These are phyloP conservation scores for Tetraselmis striata DNA, from an alignment of 139 green algal species.

Conservation along the genomic window DNA sequence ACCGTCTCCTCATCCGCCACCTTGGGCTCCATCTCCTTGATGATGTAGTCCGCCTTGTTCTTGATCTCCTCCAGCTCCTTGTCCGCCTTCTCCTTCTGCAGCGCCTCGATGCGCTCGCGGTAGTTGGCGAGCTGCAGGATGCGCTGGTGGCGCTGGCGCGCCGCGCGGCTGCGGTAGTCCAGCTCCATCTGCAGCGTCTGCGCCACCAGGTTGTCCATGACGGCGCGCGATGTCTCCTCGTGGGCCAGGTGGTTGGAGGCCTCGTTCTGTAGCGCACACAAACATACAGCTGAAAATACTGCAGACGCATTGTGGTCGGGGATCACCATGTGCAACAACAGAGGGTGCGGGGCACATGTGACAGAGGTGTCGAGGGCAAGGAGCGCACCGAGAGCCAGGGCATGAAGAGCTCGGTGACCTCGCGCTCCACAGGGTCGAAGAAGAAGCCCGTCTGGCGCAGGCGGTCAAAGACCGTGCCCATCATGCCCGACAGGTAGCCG, in stretches of 20 bases:
- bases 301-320: too few relatives aligned
- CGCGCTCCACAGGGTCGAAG: conserved; percentile 71
- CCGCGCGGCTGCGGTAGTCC: background rate
- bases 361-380: too few relatives aligned
- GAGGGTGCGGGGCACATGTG: background rate
- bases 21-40: conserved; percentile 7
- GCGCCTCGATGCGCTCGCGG: background rate
- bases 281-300: background rate
- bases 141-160: background rate
- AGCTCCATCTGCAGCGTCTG: conserved; percentile 3
- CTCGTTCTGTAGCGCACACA: background rate
- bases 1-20: conserved; percentile 9
- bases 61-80: conserved; percentile 20
- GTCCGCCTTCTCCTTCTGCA: conserved; percentile 24
- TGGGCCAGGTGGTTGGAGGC: background rate
- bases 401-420: conserved; percentile 61
- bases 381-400: conserved; percentile 50
- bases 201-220: conserved; percentile 3
- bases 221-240: background rate
- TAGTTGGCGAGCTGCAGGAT: background rate
- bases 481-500: conserved; percentile 71
- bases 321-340: background rate
- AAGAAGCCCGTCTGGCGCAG: conserved; percentile 64
- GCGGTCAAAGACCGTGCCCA: conserved; percentile 54
- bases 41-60: background rate